phyloP scores from a whole-genome alignment of 2,329 filamentous ascomycete genomes.

The Paraconiothyrium sp. region DNA sequence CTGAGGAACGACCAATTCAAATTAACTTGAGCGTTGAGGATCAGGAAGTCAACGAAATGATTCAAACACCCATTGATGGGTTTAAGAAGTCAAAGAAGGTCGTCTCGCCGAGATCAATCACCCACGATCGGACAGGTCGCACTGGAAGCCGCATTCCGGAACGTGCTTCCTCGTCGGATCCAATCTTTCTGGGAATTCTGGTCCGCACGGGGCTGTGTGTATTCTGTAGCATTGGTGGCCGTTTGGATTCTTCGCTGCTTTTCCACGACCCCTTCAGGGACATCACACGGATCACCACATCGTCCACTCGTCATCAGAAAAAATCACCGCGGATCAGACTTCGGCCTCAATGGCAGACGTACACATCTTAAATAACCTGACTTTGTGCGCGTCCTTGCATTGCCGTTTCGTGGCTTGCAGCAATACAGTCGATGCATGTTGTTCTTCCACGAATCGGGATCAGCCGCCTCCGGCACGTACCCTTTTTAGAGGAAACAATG shows the following conservation, averaged over 20 bases:
- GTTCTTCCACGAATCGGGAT: slow-evolving; percentile 13
- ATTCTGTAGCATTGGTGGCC: not conserved
- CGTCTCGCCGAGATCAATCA: not conserved
- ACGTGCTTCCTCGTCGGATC: not conserved
- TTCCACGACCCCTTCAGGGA: not conserved
- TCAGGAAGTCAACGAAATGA: not conserved
- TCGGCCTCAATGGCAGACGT: not conserved
- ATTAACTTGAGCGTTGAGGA: not conserved
- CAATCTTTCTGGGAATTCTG: not conserved
- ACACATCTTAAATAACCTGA: slow-evolving; percentile 8
- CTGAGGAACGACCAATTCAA: too few relatives aligned
- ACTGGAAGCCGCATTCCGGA: not conserved
- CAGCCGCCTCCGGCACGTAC: not conserved
- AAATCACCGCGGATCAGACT: not conserved
- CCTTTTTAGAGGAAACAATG: not conserved
- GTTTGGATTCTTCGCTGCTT: not conserved
- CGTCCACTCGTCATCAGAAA: not conserved
- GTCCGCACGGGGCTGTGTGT: too few relatives aligned
- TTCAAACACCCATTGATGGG: not conserved
- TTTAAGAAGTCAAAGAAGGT: not conserved
- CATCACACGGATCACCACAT: not conserved
- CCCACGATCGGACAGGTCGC: not conserved
- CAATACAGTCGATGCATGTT: not conserved
- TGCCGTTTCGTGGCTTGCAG: slow-evolving; percentile 13
- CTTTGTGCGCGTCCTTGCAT: slow-evolving; percentile 1